Conservation (phyloP, 805 yeast genomes). For the Spathaspora hagerdaliae region DNA sequence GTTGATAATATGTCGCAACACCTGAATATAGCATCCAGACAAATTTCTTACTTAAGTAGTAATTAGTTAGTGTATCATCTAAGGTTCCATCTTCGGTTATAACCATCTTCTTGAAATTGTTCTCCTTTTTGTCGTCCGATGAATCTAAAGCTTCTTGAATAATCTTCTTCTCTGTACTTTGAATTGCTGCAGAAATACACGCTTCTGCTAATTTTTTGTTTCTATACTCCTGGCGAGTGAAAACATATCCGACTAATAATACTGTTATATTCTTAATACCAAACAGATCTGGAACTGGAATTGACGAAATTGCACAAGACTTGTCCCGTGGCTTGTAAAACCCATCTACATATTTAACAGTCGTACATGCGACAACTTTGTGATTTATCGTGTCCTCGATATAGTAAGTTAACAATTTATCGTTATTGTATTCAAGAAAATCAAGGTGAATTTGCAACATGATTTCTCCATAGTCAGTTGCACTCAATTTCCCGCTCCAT, state of each 20-base stretch:
- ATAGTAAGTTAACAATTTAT: constrained; percentile 21
- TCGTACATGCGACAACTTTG: constrained; percentile 16
- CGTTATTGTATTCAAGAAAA: constrained; percentile 9
- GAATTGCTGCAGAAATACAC: constrained; percentile 24
- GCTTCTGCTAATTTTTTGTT: constrained; percentile 25
- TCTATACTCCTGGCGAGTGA: constrained; percentile 22
- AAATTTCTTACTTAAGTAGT: constrained; percentile 32
- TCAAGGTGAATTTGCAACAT: constrained; percentile 7
- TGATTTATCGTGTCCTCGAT: constrained; percentile 18
- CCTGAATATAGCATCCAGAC: constrained; percentile 63
- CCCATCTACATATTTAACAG: constrained; percentile 22
- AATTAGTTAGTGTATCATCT: constrained; percentile 26
- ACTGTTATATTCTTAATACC: constrained; percentile 31
- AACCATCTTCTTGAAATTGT: constrained; percentile 31
- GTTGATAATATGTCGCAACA: constrained; percentile 61
- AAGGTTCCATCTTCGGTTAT: constrained; percentile 18
- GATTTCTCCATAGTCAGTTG: constrained; percentile 20
- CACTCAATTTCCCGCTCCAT: constrained; percentile 15
- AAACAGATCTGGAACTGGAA: constrained; percentile 27
- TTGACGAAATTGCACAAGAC: constrained; percentile 18
- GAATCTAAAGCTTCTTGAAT: constrained; percentile 19
- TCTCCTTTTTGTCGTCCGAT: constrained; percentile 19
- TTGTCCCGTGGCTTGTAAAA: constrained; percentile 25
- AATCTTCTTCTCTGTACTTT: constrained; percentile 26
- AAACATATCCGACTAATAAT: constrained; percentile 23